Base-by-base conservation (phyloP, 768 basidiomycete species). In the Floccularia luteovirens region DNA sequence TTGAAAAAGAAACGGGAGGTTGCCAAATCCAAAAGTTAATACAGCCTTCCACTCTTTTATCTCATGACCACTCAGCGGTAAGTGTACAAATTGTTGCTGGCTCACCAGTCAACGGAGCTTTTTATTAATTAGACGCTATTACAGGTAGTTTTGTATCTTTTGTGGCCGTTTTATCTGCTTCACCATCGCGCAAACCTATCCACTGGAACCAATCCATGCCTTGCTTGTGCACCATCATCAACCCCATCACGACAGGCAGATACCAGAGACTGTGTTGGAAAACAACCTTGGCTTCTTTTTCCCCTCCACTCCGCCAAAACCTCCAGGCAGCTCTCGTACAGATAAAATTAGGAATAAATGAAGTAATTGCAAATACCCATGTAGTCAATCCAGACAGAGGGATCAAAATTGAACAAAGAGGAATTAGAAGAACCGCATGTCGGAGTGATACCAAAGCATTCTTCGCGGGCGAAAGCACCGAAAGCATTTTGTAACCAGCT, bases 221-320 rank as follows among this genome's bases (percentile, higher is more conserved):
- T 51, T 82, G 79, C 64, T 97, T 97, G 61, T 94, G 91, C 41
- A 86, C 66, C 89, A 99, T 91, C 87, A 93, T 91, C 48, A 98
- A 66, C 2, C 80, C 90, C 45, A 98, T 68, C 4, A 97, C 67
- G 4, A 85, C 82, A 0, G 94, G 94, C 30, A 98, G 57, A 63
- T 92, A 92, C 84, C 91, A 91, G 48, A 98, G 57, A 56, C 81
- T 81, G 41, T 84, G 75, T 48, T 83, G 81, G 52, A 89, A 98
- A 14, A 91, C 62, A 28, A 63, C 64, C 44, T 82, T 74, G 0
- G 96, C 94, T 46, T 82, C 70, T 52, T 83, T 80, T 56, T 90
- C 89, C 8, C 77, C 75, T 21, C 82, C 77, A 4, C 54, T 60
- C 33, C 68, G 69, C 77, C 83, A 90, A 52, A 93, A 97, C 33